Conservation (phyloP, 2,329 filamentous ascomycete genomes). For the Phyllosticta citribraziliensis region DNA sequence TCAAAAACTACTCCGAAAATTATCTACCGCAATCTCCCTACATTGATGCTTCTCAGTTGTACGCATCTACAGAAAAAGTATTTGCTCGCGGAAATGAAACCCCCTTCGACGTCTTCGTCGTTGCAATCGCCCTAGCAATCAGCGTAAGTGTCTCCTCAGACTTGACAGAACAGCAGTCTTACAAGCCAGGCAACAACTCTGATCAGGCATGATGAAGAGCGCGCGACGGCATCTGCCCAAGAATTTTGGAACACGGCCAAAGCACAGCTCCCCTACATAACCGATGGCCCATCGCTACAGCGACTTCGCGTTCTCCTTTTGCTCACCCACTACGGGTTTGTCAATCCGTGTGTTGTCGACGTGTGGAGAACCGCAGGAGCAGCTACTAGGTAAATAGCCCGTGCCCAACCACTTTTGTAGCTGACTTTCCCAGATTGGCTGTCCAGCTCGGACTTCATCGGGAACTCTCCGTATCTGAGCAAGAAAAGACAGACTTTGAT, state of each 20-base stretch:
- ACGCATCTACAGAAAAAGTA: not conserved
- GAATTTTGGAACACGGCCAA: constrained; percentile 10
- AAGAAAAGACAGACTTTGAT: not conserved
- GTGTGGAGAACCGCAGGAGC: constrained; percentile 1
- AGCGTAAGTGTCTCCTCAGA: not conserved
- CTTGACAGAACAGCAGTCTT: not conserved
- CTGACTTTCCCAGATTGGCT: not conserved
- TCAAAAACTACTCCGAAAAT: constrained; percentile 6
- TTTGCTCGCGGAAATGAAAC: not conserved
- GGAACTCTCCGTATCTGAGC: not conserved
- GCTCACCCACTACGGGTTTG: constrained; percentile 7
- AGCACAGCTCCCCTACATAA: constrained; percentile 1
- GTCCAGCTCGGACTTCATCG: constrained; percentile 2
- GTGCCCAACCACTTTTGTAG: not conserved
- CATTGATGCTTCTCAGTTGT: not conserved
- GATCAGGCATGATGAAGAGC: constrained; percentile 5
- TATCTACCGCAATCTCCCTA: constrained; percentile 6
- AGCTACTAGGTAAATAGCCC: not conserved
- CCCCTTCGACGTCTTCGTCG: constrained; percentile 5
- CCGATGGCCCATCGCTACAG: constrained; percentile 1
- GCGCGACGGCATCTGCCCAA: constrained; percentile 2
- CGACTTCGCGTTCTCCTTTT: constrained; percentile 3
- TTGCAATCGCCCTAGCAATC: constrained; percentile 4
- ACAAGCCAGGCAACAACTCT: constrained; percentile 1
- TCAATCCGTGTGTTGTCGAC: constrained; percentile 3